Evolutionary conservation across 2,329 filamentous ascomycete species (phyloP).

Genomic region (Chaetomiaceae sp.): DNA sequence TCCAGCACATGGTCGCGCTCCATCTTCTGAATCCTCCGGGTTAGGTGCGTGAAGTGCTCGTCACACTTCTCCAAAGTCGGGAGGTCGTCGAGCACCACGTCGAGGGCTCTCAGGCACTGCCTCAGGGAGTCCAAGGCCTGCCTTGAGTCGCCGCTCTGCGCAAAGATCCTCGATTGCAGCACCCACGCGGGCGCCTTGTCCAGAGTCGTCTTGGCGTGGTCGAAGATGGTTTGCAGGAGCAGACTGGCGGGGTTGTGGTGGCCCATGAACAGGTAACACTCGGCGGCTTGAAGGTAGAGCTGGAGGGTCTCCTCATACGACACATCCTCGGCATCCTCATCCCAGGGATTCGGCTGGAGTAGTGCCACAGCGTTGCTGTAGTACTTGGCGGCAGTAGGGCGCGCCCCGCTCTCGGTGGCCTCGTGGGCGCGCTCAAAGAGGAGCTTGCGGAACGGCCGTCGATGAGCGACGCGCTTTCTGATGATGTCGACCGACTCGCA

Average conservation of each 20-base stretch:
- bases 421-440: conserved; percentile 74
- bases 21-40: conserved; percentile 55
- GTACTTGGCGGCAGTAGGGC: conserved; percentile 76
- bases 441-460: conserved; percentile 67
- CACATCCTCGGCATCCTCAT: conserved; percentile 62
- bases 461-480: conserved; percentile 55
- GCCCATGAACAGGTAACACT: conserved; percentile 76
- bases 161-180: conserved; percentile 72
- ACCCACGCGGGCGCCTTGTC: conserved; percentile 85
- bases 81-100: conserved; percentile 59
- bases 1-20: conserved; percentile 46
- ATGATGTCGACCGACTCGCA: conserved; percentile 74
- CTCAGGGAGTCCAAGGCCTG: conserved; percentile 67
- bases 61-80: conserved; percentile 76
- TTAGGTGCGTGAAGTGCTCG: conserved; percentile 61
- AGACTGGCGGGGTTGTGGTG: conserved; percentile 63
- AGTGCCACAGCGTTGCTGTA: conserved; percentile 72
- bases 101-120: conserved; percentile 66
- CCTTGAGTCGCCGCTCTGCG: conserved; percentile 66
- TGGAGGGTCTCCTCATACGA: conserved; percentile 83
- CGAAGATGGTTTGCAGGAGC: conserved; percentile 66
- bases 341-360: conserved; percentile 78
- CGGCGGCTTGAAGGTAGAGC: conserved; percentile 72
- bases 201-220: conserved; percentile 63
- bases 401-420: conserved; percentile 76